These are phyloP conservation scores for Penicillium palitans DNA, from an alignment of 2,329 filamentous ascomycete species.

Conservation along the genomic window DNA sequence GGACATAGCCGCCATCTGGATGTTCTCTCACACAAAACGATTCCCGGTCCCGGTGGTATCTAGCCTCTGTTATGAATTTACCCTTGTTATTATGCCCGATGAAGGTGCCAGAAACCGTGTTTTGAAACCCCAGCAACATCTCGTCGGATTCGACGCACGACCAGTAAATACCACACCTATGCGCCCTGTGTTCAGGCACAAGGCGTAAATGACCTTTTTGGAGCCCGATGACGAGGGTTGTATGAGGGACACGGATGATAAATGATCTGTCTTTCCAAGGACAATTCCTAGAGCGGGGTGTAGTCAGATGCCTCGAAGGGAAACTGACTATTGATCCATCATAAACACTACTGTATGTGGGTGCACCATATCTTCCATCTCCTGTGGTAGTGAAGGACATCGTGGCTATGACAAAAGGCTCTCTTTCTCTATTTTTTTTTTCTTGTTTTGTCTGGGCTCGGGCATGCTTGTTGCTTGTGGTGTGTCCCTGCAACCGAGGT, in stretches of 20 bases:
- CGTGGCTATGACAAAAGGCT: too few relatives aligned
- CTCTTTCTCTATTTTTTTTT: too few relatives aligned
- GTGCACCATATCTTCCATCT: not conserved
- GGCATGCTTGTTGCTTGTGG: too few relatives aligned
- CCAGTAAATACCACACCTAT: not conserved
- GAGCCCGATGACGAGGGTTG: not conserved
- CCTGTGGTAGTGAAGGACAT: not conserved
- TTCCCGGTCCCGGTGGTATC: not conserved
- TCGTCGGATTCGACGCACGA: not conserved
- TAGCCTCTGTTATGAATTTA: not conserved
- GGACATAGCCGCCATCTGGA: not conserved
- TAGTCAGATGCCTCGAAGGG: too few relatives aligned
- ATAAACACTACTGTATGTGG: not conserved
- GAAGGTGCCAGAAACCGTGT: not conserved
- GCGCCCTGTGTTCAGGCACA: not conserved
- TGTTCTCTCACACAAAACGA: not conserved
- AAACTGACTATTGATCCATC: too few relatives aligned
- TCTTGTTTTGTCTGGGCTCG: too few relatives aligned
- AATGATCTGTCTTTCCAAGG: not conserved
- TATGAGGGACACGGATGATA: not conserved
- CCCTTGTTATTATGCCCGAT: not conserved
- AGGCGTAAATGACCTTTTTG: not conserved
- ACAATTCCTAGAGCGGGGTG: not conserved
- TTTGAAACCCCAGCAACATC: not conserved
- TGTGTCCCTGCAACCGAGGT: not conserved